phyloP scores from a whole-genome alignment of 1,284 basidiomycete species.

The Anthracocystis setariae region DNA sequence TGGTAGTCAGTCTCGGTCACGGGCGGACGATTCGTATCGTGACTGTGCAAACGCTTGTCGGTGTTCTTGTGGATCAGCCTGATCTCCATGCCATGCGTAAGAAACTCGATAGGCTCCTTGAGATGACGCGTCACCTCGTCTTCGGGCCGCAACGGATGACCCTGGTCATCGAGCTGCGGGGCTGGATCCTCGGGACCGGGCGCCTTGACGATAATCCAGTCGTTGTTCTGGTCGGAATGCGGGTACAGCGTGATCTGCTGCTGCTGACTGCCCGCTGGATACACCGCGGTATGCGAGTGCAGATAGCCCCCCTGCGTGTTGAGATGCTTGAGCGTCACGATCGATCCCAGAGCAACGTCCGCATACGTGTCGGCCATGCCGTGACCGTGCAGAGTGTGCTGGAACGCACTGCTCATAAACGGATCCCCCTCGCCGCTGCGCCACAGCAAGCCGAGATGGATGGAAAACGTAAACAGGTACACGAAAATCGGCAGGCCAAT shows the following conservation, averaged over 20 bases:
- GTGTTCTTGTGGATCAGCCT: slow-evolving; percentile 84
- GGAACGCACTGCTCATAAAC: slow-evolving; percentile 99
- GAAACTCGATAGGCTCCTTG: slow-evolving; percentile 73
- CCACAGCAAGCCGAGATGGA: slow-evolving; percentile 89
- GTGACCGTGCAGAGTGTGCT: slow-evolving; percentile 90
- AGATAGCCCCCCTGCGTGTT: slow-evolving; percentile 98
- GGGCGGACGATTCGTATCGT: slow-evolving; percentile 86
- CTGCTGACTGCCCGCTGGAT: slow-evolving; percentile 78
- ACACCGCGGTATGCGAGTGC: slow-evolving; percentile 90
- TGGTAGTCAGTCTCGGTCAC: slow-evolving; percentile 99
- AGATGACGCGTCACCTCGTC: slow-evolving; percentile 55
- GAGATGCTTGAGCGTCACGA: slow-evolving; percentile 84
- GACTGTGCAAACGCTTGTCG: slow-evolving; percentile 89
- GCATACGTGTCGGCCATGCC: slow-evolving; percentile 88
- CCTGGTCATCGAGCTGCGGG: slow-evolving; percentile 60
- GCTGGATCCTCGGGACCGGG: slow-evolving; percentile 72
- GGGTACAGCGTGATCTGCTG: slow-evolving; percentile 99
- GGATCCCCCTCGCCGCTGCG: slow-evolving; percentile 95
- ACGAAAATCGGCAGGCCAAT: slow-evolving; percentile 85
- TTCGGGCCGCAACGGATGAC: slow-evolving; percentile 49
- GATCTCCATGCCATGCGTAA: slow-evolving; percentile 79
- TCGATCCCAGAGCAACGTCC: slow-evolving; percentile 88
- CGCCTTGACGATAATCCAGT: slow-evolving; percentile 80
- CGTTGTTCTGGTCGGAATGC: slow-evolving; percentile 90
- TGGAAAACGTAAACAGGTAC: slow-evolving; percentile 94